Evolutionary conservation across 2,329 filamentous ascomycete genomes (phyloP), one percentile per base, ranked within the genome.

Genomic region (Periconia digitata): DNA sequence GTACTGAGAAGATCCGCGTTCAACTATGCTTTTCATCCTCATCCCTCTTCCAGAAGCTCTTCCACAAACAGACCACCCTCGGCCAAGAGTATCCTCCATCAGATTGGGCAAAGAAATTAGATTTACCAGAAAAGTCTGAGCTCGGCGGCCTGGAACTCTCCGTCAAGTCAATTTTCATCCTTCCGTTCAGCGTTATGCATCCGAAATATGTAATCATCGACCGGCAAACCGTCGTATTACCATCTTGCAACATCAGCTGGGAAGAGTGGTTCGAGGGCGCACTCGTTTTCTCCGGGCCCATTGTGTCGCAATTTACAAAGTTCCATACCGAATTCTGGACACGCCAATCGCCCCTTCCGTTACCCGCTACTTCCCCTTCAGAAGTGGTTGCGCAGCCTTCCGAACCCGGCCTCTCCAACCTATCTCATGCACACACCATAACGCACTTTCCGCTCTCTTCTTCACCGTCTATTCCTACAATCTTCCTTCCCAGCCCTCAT

Each of bases 211-310:
- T 92, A 32, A 77, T 94, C 13, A 70, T 92, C 1, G 90, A 95
- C 65, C 79, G 85, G 0, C 68, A 75, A 24, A 77, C 73, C 2
- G 86, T 86, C 0, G 85, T 86, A 59, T 69, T 94, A 8, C 89
- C 89, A 0, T 90, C 86, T 59, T 92, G 88, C 69, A 95, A 95
- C 59, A 83, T 95, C 4, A 91, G 87, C 62, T 94, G 87, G 87
- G 90, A 94, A 69, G 72, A 83, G n/a, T 95, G 90, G 90, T 85
- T 92, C 21, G 90, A 95, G 67, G 87, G 86, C 0, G 89, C 85
- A 47, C 73, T 92, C 3, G 82, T 84, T 46, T 70, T 92, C 10
- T 76, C 76, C 6, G 89, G 88, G 0, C 74, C 78, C 0, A 76
- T 86, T 0, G 82, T 90, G 0, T 58, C 67, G 3, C 75, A 79